These are phyloP conservation scores for Amanita muscaria DNA, from an alignment of 768 basidiomycete genomes.

Conservation along the genomic window DNA sequence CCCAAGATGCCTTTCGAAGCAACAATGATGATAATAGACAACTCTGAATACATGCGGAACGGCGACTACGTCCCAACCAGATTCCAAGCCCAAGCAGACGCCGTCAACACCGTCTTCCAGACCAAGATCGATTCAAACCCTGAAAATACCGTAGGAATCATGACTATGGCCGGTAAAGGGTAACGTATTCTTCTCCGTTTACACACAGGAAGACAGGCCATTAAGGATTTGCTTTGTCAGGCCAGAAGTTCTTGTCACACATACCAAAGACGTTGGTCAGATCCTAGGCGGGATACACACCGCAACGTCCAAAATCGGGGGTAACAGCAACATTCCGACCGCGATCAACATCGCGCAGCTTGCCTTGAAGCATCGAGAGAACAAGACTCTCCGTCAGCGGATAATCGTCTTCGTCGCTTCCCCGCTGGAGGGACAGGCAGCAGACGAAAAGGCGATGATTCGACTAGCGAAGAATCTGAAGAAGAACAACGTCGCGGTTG, in stretches of 20 bases:
- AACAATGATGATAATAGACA: conserved; percentile 96
- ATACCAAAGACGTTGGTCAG: conserved; percentile 92
- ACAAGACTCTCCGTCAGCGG: conserved; percentile 95
- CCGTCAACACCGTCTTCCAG: conserved; percentile 82
- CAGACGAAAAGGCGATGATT: conserved; percentile 73
- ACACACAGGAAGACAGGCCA: no score
- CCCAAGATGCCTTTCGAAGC: conserved; percentile 90
- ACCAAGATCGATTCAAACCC: conserved; percentile 95
- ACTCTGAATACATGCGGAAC: conserved; percentile 95
- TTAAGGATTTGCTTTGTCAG: conserved; percentile 31
- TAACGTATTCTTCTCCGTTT: conserved; percentile 27
- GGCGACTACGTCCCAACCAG: conserved; percentile 85
- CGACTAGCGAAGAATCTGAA: conserved; percentile 95
- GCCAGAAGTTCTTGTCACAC: conserved; percentile 92
- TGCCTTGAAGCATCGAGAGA: conserved; percentile 94
- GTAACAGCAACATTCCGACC: conserved; percentile 79
- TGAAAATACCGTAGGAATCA: conserved; percentile 93
- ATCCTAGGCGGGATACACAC: conserved; percentile 73
- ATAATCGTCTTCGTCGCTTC: conserved; percentile 93
- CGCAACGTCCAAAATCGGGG: conserved; percentile 65
- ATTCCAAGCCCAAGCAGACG: conserved; percentile 87
- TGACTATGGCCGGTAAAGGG: conserved; percentile 98
- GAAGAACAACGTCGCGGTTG: conserved; percentile 98
- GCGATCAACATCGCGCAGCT: conserved; percentile 91
- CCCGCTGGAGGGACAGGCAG: conserved; percentile 62